Conservation (phyloP, 805 yeast species). For the Candida krabiensis region DNA sequence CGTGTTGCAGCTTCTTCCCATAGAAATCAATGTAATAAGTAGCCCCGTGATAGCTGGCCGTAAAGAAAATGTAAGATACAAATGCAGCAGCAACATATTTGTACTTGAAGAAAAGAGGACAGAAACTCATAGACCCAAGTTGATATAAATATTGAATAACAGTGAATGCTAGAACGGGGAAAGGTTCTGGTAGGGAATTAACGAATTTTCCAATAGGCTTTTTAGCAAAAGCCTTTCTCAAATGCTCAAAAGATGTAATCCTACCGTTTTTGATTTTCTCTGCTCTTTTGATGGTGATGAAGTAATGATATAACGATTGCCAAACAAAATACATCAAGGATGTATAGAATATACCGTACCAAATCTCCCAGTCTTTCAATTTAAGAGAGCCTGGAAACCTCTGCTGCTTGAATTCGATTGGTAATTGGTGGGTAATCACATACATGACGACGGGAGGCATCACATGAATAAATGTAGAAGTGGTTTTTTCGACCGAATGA, state of each 20-base stretch:
- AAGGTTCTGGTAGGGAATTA: slow-evolving; percentile 76
- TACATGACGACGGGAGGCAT: slow-evolving; percentile 88
- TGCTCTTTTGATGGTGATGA: slow-evolving; percentile 78
- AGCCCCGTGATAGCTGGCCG: slow-evolving; percentile 91
- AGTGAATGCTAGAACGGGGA: slow-evolving; percentile 87
- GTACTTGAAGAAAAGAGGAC: slow-evolving; percentile 84
- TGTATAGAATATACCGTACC: slow-evolving; percentile 72
- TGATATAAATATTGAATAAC: slow-evolving; percentile 86
- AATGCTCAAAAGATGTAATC: slow-evolving; percentile 83
- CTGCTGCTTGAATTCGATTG: slow-evolving; percentile 43
- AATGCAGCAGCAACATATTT: slow-evolving; percentile 67
- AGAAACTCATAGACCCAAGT: slow-evolving; percentile 78
- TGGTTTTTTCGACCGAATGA: slow-evolving; percentile 89
- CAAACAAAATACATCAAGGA: slow-evolving; percentile 81
- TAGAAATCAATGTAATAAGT: slow-evolving; percentile 90
- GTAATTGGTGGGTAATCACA: slow-evolving; percentile 79
- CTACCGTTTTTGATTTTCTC: slow-evolving; percentile 83
- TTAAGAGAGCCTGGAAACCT: slow-evolving; percentile 83
- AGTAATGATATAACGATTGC: slow-evolving; percentile 90
- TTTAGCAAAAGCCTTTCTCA: slow-evolving; percentile 69
- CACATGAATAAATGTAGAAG: slow-evolving; percentile 86
- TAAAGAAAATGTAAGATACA: slow-evolving; percentile 67
- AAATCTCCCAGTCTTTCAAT: slow-evolving; percentile 68
- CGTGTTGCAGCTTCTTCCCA: slow-evolving; percentile 87
- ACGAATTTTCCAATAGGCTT: slow-evolving; percentile 72